phyloP scores from a whole-genome alignment of 129 eudicot genomes.

The Ambrosia artemisiifolia region DNA sequence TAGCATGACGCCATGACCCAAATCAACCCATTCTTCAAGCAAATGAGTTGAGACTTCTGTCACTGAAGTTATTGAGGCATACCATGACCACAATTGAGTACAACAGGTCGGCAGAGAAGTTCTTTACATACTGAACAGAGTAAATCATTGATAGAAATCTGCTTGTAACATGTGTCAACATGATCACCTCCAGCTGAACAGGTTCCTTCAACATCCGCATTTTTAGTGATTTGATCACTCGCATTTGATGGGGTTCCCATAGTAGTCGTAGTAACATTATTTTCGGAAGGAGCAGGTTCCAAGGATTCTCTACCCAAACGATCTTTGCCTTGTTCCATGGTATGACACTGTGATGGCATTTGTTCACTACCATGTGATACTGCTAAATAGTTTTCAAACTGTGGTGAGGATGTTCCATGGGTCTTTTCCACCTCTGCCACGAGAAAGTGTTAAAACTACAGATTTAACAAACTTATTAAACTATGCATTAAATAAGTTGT shows the following conservation, averaged over 20 bases:
- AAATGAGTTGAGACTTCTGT: background rate
- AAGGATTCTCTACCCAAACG: constrained; percentile 19
- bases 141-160: constrained; percentile 35
- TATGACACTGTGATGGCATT: background rate
- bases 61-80: constrained; percentile 11
- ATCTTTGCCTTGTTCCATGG: constrained; percentile 14
- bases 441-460: background rate
- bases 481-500: background rate
- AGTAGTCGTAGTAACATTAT: background rate
- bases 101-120: constrained; percentile 51
- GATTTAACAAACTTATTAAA: background rate
- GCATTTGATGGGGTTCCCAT: constrained; percentile 15
- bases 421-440: constrained; percentile 43
- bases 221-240: constrained; percentile 20
- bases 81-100: constrained; percentile 75
- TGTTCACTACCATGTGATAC: constrained; percentile 24
- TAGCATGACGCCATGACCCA: background rate
- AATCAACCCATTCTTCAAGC: background rate
- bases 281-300: constrained; percentile 19
- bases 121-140: constrained; percentile 49
- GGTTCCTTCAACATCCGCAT: constrained; percentile 13
- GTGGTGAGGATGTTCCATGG: constrained; percentile 41
- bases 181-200: constrained; percentile 10
- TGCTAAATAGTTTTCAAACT: constrained; percentile 35
- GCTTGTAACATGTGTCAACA: constrained; percentile 18